These are phyloP conservation scores for Pythium guiyangense DNA, from an alignment of 352 stramenopile genomes.

Conservation along the genomic window DNA sequence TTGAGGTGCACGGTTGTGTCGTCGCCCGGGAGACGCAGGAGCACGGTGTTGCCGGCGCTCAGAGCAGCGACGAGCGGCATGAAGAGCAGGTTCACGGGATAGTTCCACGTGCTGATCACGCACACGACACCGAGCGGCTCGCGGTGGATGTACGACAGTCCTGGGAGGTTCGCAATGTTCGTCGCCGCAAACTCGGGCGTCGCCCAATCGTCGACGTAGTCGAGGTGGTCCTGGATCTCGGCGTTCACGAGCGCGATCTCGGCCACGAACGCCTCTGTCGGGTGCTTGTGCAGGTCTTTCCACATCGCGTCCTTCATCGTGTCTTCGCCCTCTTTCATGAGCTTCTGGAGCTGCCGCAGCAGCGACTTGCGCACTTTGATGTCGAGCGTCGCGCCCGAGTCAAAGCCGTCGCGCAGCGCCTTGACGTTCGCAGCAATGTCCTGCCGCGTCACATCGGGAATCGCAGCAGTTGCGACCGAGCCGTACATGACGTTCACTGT, in stretches of 20 bases:
- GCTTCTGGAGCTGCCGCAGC: conserved; percentile 38
- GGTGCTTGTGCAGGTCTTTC: conserved; percentile 70
- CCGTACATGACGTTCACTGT: conserved; percentile 6
- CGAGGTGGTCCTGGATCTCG: conserved; percentile 74
- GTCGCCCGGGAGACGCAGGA: conserved; percentile 92
- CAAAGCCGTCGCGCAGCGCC: conserved; percentile 45
- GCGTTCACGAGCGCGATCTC: conserved; percentile 43
- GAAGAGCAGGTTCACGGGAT: conserved; percentile 79
- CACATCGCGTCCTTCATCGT: conserved; percentile 45
- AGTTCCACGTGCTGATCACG: conserved; percentile 91
- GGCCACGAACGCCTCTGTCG: conserved; percentile 49
- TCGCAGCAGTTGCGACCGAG: background rate
- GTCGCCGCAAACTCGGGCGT: too few relatives aligned
- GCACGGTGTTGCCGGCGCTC: conserved; percentile 87
- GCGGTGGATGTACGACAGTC: too few relatives aligned
- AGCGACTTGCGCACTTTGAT: conserved; percentile 32
- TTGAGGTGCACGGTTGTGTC: conserved; percentile 62
- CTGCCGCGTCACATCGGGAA: conserved; percentile 49
- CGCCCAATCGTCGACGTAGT: too few relatives aligned
- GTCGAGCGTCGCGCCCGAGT: conserved; percentile 37
- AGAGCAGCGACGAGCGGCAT: conserved; percentile 75
- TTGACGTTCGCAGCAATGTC: conserved; percentile 45
- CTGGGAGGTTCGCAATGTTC: too few relatives aligned
- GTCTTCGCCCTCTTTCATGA: conserved; percentile 48
- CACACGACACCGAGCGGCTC: too few relatives aligned